phyloP scores from a whole-genome alignment of 2,329 filamentous ascomycete genomes.

The Elsinoe batatas region DNA sequence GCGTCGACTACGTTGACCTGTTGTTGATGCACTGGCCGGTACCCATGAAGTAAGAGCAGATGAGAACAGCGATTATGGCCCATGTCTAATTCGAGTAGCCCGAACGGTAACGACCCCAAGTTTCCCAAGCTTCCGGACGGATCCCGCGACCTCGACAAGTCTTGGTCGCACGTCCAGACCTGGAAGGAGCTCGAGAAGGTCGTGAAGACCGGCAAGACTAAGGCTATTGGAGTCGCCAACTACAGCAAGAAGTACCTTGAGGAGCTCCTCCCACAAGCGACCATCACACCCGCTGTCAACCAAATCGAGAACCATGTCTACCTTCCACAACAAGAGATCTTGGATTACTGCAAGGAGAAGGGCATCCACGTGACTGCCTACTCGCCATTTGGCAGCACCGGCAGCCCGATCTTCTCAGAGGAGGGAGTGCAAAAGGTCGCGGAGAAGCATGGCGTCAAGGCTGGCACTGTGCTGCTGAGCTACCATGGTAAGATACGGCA shows the following conservation, averaged over 20 bases:
- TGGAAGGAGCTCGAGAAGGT: conserved; percentile 69
- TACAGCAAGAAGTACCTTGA: conserved; percentile 39
- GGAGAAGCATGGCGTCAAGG: conserved; percentile 39
- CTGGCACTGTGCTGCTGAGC: conserved; percentile 54
- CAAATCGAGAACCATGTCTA: conserved; percentile 67
- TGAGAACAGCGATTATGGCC: conserved; percentile 41
- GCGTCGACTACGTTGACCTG: conserved; percentile 72
- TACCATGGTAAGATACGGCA: conserved; percentile 54
- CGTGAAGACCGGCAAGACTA: conserved; percentile 36
- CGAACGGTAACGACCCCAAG: conserved; percentile 56
- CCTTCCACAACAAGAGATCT: conserved; percentile 61
- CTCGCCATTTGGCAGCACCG: conserved; percentile 41
- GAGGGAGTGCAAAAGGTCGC: conserved; percentile 39
- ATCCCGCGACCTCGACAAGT: conserved; percentile 59
- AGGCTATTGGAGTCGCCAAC: conserved; percentile 43
- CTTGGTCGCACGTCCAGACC: conserved; percentile 62
- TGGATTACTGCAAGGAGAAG: conserved; percentile 57
- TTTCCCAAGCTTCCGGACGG: conserved; percentile 70
- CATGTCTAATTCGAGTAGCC: conserved; percentile 48
- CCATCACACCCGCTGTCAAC: conserved; percentile 57
- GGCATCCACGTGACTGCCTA: conserved; percentile 66
- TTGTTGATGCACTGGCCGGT: conserved; percentile 78
- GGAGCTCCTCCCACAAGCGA: conserved; percentile 47
- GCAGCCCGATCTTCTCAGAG: conserved; percentile 39
- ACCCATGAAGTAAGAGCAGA: conserved; percentile 66